Conservation (phyloP, 352 stramenopile species). For the Phytopythium ostracodes region DNA sequence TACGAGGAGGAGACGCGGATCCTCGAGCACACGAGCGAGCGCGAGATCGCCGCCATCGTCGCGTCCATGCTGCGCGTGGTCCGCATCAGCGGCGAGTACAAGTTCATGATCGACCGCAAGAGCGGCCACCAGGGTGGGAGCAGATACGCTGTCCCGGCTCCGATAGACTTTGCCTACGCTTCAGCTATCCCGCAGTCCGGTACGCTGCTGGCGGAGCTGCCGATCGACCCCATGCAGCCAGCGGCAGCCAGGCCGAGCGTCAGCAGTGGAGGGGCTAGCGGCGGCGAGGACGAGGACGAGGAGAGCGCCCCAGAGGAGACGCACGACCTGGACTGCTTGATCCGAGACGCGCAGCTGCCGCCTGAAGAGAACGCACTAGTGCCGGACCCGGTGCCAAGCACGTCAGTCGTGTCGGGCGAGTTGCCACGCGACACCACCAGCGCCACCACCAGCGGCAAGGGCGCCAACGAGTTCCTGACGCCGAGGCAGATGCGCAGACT, state of each 20-base stretch:
- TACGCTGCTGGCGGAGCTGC: constrained; percentile 23
- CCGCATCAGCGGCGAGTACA: constrained; percentile 20
- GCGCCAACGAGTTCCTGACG: not conserved
- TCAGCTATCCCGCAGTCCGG: constrained; percentile 4
- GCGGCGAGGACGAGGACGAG: constrained; percentile 6
- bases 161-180: constrained; percentile 1
- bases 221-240: constrained; percentile 14
- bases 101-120: constrained; percentile 20
- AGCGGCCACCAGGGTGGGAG: constrained; percentile 4
- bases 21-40: constrained; percentile 23
- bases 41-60: constrained; percentile 26
- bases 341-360: constrained; percentile 16
- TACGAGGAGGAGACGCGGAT: constrained; percentile 26
- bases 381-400: not conserved
- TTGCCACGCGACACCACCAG: not conserved
- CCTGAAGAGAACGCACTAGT: constrained; percentile 1
- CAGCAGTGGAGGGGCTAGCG: constrained; percentile 5
- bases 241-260: not conserved
- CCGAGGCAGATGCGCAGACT: constrained; percentile 3
- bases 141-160: not conserved
- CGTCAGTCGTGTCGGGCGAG: not conserved
- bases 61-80: constrained; percentile 18
- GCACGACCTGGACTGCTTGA: constrained; percentile 23
- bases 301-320: not conserved
- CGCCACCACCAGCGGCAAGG: not conserved